Conservation (phyloP, 139 green algal genomes). For the Bryopsis sp. region DNA sequence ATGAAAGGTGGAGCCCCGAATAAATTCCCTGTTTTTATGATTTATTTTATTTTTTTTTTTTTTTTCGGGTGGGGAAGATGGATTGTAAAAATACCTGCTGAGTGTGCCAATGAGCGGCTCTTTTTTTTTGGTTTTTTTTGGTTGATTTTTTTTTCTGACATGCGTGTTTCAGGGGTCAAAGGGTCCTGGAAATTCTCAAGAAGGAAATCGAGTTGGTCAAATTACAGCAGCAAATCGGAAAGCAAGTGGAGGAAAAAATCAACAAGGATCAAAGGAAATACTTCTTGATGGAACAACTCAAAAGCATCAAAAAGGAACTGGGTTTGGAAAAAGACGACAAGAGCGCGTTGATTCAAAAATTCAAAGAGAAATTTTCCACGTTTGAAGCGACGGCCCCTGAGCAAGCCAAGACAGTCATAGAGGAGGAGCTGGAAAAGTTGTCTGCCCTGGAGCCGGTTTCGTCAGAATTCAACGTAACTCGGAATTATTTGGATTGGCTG, state of each 20-base stretch:
- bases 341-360: conserved; percentile 70
- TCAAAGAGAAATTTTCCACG: conserved; percentile 10
- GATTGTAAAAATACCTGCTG: too few relatives aligned
- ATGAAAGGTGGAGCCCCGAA: conserved; percentile 54
- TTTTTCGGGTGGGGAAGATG: too few relatives aligned
- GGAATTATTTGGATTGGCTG: conserved; percentile 97
- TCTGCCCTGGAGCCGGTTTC: conserved; percentile 71
- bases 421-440: conserved; percentile 91
- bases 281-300: conserved; percentile 98
- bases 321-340: conserved; percentile 98
- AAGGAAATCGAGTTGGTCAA: conserved; percentile 96
- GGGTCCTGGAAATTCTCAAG: conserved; percentile 81
- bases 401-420: conserved; percentile 47
- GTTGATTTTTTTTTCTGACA: too few relatives aligned
- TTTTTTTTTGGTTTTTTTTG: too few relatives aligned
- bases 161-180: conserved; percentile 17
- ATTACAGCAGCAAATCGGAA: conserved; percentile 80
- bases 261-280: conserved; percentile 88
- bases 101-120: too few relatives aligned
- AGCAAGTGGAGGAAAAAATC: conserved; percentile 95
- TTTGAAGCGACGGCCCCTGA: conserved; percentile 2
- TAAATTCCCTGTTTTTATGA: too few relatives aligned
- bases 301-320: conserved; percentile 94
- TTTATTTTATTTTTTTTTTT: too few relatives aligned
- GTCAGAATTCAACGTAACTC: conserved; percentile 93